Evolutionary conservation across 2,329 filamentous ascomycete species (phyloP).

Genomic region (Pezicula carpinea): DNA sequence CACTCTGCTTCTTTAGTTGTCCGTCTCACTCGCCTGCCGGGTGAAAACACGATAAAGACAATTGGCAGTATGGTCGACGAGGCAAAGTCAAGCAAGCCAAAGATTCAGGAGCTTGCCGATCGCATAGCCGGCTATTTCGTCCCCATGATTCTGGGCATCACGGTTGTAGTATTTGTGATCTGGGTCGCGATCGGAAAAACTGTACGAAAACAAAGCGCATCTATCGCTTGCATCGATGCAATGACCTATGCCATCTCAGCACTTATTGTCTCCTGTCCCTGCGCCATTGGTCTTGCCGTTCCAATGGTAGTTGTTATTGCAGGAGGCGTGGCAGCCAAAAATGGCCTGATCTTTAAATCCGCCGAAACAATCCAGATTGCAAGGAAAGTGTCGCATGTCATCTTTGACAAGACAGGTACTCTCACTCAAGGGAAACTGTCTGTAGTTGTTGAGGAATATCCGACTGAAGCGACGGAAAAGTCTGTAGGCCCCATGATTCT

Average conservation of each 20-base stretch:
- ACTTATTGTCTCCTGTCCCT: slow-evolving; percentile 69
- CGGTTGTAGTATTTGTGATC: slow-evolving; percentile 53
- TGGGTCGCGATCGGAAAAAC: slow-evolving; percentile 60
- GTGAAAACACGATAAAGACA: slow-evolving; percentile 65
- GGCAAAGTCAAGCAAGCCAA: slow-evolving; percentile 64
- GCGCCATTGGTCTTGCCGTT: slow-evolving; percentile 65
- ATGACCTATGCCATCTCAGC: slow-evolving; percentile 70
- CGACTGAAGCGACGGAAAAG: slow-evolving; percentile 18
- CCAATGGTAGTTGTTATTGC: slow-evolving; percentile 76
- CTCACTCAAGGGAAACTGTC: slow-evolving; percentile 56
- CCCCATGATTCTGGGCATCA: slow-evolving; percentile 56
- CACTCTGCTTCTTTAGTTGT: slow-evolving; percentile 56
- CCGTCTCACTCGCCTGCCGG: slow-evolving; percentile 54
- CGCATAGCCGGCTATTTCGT: slow-evolving; percentile 65
- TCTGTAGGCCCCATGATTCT: slow-evolving; percentile 25
- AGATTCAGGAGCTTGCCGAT: slow-evolving; percentile 65
- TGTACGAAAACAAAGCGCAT: slow-evolving; percentile 35
- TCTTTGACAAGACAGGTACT: slow-evolving; percentile 81
- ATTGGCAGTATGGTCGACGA: slow-evolving; percentile 70
- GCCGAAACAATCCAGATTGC: slow-evolving; percentile 59
- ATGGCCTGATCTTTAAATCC: slow-evolving; percentile 66
- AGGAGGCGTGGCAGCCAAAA: slow-evolving; percentile 58
- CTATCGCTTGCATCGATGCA: slow-evolving; percentile 50
- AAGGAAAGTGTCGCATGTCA: slow-evolving; percentile 56
- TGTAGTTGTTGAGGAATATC: slow-evolving; percentile 35